Conservation (phyloP, 352 stramenopile genomes). For the Globisporangium nodosum region DNA sequence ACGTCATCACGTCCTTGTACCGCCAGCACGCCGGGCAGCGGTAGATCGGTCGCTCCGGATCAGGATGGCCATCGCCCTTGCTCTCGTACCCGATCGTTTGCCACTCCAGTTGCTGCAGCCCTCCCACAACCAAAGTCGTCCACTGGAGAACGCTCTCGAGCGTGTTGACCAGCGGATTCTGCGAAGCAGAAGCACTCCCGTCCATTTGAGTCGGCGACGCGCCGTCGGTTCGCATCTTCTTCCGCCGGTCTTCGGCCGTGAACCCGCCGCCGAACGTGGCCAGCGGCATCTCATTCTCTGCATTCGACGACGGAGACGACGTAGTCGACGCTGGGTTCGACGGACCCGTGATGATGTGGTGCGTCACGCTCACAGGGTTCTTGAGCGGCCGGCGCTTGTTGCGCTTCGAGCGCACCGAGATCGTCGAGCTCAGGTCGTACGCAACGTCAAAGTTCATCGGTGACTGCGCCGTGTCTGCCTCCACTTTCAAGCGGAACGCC, state of each 20-base stretch:
- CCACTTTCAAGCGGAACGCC: constrained; percentile 90
- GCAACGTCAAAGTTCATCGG: constrained; percentile 88
- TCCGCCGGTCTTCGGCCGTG: constrained; percentile 57
- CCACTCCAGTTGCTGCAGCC: constrained; percentile 77
- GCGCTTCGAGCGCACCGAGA: constrained; percentile 93
- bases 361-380: constrained; percentile 42
- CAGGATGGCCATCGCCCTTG: constrained; percentile 58
- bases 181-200: constrained; percentile 16
- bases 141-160: constrained; percentile 77
- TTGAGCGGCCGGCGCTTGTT: constrained; percentile 86
- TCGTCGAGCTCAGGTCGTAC: constrained; percentile 86
- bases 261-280: constrained; percentile 40
- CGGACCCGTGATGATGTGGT: constrained; percentile 67
- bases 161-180: constrained; percentile 44
- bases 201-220: constrained; percentile 16
- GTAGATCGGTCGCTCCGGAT: constrained; percentile 75
- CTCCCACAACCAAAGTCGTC: constrained; percentile 68
- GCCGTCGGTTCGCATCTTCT: constrained; percentile 47
- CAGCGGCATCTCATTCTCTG: constrained; percentile 54
- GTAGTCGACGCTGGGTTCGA: constrained; percentile 61
- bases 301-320: constrained; percentile 65
- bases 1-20: constrained; percentile 84
- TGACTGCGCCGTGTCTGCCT: constrained; percentile 85
- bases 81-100: constrained; percentile 77
- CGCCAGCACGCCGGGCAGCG: constrained; percentile 77